These are phyloP conservation scores for Daldinia grandis DNA, from an alignment of 495 filamentous ascomycete species.

Conservation along the genomic window DNA sequence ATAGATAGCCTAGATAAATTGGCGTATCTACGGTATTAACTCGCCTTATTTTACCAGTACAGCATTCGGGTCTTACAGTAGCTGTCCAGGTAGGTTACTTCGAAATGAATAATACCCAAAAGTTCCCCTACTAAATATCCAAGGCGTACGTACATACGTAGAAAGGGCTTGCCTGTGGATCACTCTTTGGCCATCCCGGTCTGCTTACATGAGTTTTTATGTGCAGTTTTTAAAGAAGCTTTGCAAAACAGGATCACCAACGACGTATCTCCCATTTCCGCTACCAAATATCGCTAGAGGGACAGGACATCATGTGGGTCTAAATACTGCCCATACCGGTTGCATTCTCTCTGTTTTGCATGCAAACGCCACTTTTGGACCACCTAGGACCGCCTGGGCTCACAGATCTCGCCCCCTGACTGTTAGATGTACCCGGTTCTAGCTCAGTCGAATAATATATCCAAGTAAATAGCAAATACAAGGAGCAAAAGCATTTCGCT, in stretches of 20 bases:
- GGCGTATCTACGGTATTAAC: neutral
- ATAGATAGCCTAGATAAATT: neutral
- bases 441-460: conserved; percentile 16
- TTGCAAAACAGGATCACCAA: neutral
- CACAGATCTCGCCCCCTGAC: conserved; percentile 15
- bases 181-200: neutral
- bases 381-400: conserved; percentile 35
- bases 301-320: conserved; percentile 17
- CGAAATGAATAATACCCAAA: neutral
- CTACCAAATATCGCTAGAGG: neutral
- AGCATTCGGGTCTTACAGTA: neutral
- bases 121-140: neutral
- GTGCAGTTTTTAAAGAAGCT: neutral
- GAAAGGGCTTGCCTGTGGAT: conserved; percentile 1
- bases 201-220: neutral
- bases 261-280: neutral
- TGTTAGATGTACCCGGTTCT: conserved; percentile 25
- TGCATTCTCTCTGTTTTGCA: conserved; percentile 29
- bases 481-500: neutral
- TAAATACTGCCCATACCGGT: conserved; percentile 14
- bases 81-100: neutral
- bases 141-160: too few species aligned
- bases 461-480: conserved; percentile 1
- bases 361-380: conserved; percentile 34
- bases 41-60: neutral